phyloP scores from a whole-genome alignment of 169 alveolate species.

The Cryptosporidium ubiquitum region DNA sequence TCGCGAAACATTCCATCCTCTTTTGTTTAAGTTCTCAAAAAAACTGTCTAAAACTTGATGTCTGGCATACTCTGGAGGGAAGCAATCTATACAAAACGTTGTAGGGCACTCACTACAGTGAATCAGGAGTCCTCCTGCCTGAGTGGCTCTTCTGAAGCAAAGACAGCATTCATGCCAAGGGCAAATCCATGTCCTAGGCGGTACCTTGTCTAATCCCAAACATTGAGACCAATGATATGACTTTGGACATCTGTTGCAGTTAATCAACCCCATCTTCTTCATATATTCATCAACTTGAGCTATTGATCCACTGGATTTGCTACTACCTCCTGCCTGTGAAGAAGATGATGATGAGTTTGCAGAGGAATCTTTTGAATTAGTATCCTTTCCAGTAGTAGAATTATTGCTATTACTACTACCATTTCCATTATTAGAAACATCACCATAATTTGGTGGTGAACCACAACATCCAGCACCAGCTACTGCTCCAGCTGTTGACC shows the following conservation, averaged over 20 bases:
- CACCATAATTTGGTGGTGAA: constrained; percentile 55
- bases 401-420: not conserved
- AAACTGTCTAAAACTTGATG: constrained; percentile 84
- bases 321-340: not conserved
- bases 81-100: constrained; percentile 91
- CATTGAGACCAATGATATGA: constrained; percentile 89
- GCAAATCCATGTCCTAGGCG: constrained; percentile 88
- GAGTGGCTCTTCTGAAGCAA: constrained; percentile 89
- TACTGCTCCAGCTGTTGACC: not conserved
- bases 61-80: constrained; percentile 89
- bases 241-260: constrained; percentile 91
- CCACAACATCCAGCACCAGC: constrained; percentile 42
- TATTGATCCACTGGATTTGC: constrained; percentile 25
- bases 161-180: constrained; percentile 93
- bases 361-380: not conserved
- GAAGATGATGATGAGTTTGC: not conserved
- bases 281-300: constrained; percentile 67
- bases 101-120: constrained; percentile 93
- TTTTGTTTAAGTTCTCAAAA: constrained; percentile 85
- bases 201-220: constrained; percentile 75
- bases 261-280: constrained; percentile 80
- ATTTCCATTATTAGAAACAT: not conserved
- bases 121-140: constrained; percentile 89
- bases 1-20: constrained; percentile 89
- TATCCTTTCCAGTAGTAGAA: not conserved